Evolutionary conservation across 495 filamentous ascomycete species (phyloP), one percentile per base, ranked within the genome.

Genomic region (Bryoglossum gracile): DNA sequence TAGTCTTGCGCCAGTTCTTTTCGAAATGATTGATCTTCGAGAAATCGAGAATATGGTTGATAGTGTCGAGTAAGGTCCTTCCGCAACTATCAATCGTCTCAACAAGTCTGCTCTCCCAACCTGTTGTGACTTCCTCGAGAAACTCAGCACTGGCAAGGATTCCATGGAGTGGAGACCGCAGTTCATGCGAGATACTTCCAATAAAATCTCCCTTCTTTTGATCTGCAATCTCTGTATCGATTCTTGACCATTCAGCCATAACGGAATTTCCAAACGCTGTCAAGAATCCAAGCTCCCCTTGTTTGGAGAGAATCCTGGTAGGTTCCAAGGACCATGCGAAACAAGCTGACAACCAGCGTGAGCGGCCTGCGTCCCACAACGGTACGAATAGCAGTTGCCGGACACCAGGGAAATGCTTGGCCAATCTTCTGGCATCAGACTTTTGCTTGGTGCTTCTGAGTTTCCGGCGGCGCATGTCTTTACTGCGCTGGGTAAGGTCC

Each of bases 21-120:
- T 61, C 58, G 36, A 61, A 57, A 25, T 55, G 47, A 38, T 57
- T 61, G 38, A 83, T 80, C 53, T 82, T 82, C 50, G 75, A 78
- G 55, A 74, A 82, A 46, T 83, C 78, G 3, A 83, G 68, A 17
- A 83, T 79, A 58, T 89, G 83, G 49, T 88, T 83, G 59, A 89
- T 83, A 0, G 84, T 88, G 53, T 92, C 87, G 14, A 94, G 68
- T 2, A 91, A 61, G 0, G 87, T 94, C 43, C 77, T 73, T 0
- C 83, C 84, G 56, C 86, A 91, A 8, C 79, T 80, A 47, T 86
- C 80, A 46, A 91, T 76, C 1, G 84, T 88, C 37, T 86, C 53
- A 30, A 61, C 55, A 17, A 61, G 38, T 19, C 41, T 13, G 14
- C 41, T 53, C 17, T 48, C 36, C 26, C 53, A 57, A 11, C 37